A percentile compares a stretch with the other conserved stretches of the same genome.
These are phyloP conservation scores for Brasenia schreberi DNA, from an alignment of 164 flowering plant species.

Conservation along the genomic window DNA sequence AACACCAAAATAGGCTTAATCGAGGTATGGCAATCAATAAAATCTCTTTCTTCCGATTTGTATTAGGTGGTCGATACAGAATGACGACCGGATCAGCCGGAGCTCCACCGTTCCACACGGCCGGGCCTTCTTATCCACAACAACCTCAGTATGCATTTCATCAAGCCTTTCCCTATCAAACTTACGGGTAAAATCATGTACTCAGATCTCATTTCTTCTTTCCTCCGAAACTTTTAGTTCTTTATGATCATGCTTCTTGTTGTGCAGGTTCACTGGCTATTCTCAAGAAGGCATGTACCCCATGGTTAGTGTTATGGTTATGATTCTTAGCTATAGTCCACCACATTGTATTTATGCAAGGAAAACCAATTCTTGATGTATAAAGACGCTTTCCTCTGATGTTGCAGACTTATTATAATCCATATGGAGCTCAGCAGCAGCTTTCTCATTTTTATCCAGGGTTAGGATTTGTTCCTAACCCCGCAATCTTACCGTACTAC, in stretches of 20 bases:
- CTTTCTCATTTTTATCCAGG: conserved; percentile 34
- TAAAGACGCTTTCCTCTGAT: no score
- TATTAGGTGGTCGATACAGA: not conserved
- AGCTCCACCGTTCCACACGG: not conserved
- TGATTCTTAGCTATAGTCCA: not conserved
- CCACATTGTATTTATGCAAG: not conserved
- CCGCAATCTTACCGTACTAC: conserved; percentile 31
- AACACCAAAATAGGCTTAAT: not conserved
- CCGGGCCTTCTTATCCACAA: not conserved
- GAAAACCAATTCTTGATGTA: not conserved
- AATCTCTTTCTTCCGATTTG: not conserved
- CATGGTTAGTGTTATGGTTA: conserved; percentile 28
- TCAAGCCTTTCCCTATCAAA: conserved; percentile 1
- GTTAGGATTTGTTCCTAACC: conserved; percentile 25
- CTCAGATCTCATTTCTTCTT: not conserved
- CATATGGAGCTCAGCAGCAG: conserved; percentile 49
- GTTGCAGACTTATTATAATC: conserved; percentile 40
- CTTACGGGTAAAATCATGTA: not conserved
- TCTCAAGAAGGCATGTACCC: conserved; percentile 48
- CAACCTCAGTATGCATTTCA: not conserved
- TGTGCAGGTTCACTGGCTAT: conserved; percentile 40
- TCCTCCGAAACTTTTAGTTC: not conserved
- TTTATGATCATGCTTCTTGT: conserved; percentile 1
- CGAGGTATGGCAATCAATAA: not conserved
- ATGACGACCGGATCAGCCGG: not conserved